phyloP scores from a whole-genome alignment of 805 yeast species.

The Grigorovia transvaalensis region DNA sequence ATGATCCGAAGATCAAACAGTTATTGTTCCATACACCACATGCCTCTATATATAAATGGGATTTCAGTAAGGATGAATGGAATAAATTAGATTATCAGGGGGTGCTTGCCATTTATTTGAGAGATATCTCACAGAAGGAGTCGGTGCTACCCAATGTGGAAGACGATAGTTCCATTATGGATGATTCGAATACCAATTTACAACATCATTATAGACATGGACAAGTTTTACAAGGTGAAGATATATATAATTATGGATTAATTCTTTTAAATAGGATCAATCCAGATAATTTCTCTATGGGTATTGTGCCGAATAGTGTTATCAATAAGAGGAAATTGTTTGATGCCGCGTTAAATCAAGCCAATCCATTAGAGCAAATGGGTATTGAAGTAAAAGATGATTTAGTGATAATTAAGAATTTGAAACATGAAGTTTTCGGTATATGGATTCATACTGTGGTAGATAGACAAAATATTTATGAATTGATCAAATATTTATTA shows the following conservation, averaged over 20 bases:
- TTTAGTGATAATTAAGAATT: constrained; percentile 56
- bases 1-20: constrained; percentile 63
- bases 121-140: constrained; percentile 30
- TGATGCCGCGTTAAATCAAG: constrained; percentile 15
- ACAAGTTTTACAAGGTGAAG: constrained; percentile 22
- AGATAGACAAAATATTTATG: constrained; percentile 51
- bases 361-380: constrained; percentile 36
- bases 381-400: constrained; percentile 61
- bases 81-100: constrained; percentile 61
- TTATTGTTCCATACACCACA: constrained; percentile 60
- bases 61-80: constrained; percentile 53
- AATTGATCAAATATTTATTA: constrained; percentile 30
- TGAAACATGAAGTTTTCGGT: constrained; percentile 63
- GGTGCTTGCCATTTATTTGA: constrained; percentile 51
- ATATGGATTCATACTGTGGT: constrained; percentile 65
- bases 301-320: constrained; percentile 48
- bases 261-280: constrained; percentile 57
- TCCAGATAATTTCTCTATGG: constrained; percentile 64
- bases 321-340: constrained; percentile 34
- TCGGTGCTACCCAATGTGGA: constrained; percentile 9
- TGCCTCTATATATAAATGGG: constrained; percentile 59
- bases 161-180: constrained; percentile 6
- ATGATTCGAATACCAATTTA: neutral
- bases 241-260: constrained; percentile 52
- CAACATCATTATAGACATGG: constrained; percentile 6